Base-by-base conservation (phyloP, 208 protist genomes). In the Trypanosoma grayi region DNA sequence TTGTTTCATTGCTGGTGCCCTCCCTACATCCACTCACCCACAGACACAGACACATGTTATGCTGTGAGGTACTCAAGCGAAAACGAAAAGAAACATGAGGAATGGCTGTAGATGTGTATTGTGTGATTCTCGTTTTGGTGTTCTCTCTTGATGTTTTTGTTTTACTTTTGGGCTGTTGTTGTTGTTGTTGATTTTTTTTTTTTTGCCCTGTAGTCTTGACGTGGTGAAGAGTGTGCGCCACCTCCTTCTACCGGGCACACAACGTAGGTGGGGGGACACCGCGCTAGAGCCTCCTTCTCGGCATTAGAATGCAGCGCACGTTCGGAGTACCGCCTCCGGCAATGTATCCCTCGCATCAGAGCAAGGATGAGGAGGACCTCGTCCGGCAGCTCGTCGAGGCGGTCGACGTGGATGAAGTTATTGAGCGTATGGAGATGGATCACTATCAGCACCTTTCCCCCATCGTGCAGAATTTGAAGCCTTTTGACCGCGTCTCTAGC, bases 331-430 rank as follows among this genome's bases (percentile, higher is more conserved):
- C 50, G 31, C 28, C 20, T 28, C 50, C 31, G 7, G 25, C 20
- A 10, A 44, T 54, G n/a, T 14, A 31, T 11, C 39, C 27, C 4
- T 5, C 54, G 28, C 9, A 28, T 7, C 22, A 27, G 11, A 10
- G 66, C 13, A 22, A 65, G 10, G 68, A 79, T 22, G 86, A 93
- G 48, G 87, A 94, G 0, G 77, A 80, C 10, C 77, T 94, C 4
- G 87, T 94, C 16, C 78, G 76, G 10, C 77, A 88, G 54, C 70
- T 94, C 4, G 69, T 94, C 22, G 63, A 88, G 37, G 66, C 84
- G 0, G 60, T 71, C 36, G 65, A 94, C 34, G 76, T 94, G 7
- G 87, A 91, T 60, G 73, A 58, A n/a, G 75, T 91, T 8, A 65
- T 94, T 36, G 77, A 75, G 3, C 66, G 73, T 20, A 73, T 94